These are phyloP conservation scores for Salinomyces thailandicus DNA, from an alignment of 2,329 filamentous ascomycete species.

Conservation along the genomic window DNA sequence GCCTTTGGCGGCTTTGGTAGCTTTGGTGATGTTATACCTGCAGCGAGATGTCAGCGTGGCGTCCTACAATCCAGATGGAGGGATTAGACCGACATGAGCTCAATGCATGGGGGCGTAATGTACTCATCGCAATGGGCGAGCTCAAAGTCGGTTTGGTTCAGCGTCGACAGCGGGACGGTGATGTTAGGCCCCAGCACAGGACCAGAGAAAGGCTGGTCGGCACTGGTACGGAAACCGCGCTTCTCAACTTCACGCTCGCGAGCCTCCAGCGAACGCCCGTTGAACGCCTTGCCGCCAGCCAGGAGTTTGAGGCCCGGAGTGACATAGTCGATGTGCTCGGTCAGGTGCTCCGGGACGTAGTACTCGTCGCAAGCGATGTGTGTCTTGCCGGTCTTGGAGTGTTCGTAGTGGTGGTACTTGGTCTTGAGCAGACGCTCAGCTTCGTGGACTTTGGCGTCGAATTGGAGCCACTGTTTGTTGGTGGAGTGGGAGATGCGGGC, in stretches of 20 bases:
- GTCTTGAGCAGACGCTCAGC: conserved; percentile 32
- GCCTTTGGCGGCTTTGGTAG: conserved; percentile 26
- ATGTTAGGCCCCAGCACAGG: conserved; percentile 1
- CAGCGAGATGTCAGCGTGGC: no score
- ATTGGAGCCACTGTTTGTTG: conserved; percentile 33
- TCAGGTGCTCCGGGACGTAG: conserved; percentile 40
- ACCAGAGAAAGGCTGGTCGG: not conserved
- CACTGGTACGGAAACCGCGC: conserved; percentile 5
- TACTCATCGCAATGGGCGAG: conserved; percentile 6
- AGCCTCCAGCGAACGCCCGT: not conserved
- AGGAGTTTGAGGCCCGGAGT: conserved; percentile 44
- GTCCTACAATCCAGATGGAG: no score
- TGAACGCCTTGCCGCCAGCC: conserved; percentile 10
- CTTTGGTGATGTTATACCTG: conserved; percentile 35
- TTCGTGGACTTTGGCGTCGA: conserved; percentile 31
- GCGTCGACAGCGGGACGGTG: conserved; percentile 2
- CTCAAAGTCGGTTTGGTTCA: not conserved
- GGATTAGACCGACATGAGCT: not conserved
- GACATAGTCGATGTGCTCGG: conserved; percentile 45
- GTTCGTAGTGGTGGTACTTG: conserved; percentile 51
- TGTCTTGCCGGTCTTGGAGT: conserved; percentile 39
- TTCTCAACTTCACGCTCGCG: conserved; percentile 8
- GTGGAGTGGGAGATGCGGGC: conserved; percentile 26
- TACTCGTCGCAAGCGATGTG: conserved; percentile 35
- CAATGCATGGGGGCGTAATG: conserved; percentile 35